These are phyloP conservation scores for Blastocystis sp. DNA, from an alignment of 352 stramenopile genomes.

Conservation along the genomic window DNA sequence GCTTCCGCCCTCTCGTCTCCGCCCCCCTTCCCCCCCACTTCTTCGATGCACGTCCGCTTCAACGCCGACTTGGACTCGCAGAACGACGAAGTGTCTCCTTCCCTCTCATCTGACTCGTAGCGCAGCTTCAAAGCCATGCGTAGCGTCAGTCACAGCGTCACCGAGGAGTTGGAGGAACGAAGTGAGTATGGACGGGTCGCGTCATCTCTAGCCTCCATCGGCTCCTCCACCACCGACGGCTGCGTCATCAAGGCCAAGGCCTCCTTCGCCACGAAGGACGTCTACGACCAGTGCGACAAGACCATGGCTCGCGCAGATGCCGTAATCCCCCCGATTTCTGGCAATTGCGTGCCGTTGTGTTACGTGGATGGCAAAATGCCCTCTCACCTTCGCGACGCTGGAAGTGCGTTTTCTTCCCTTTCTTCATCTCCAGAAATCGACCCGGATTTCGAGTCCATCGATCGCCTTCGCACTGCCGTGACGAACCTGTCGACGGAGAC, in stretches of 20 bases:
- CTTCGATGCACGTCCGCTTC: neutral
- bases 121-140: too few relatives aligned
- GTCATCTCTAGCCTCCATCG: constrained; percentile 20
- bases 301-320: constrained; percentile 5
- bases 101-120: neutral
- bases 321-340: neutral
- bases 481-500: constrained; percentile 14
- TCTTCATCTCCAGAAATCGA: neutral
- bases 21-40: neutral
- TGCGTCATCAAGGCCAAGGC: neutral
- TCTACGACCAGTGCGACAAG: constrained; percentile 22
- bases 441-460: constrained; percentile 19
- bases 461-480: neutral
- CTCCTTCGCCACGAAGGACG: neutral
- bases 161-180: constrained; percentile 9
- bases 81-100: neutral
- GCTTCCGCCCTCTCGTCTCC: too few relatives aligned
- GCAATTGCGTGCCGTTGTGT: constrained; percentile 12
- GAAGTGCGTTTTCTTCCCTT: neutral
- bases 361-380: constrained; percentile 35
- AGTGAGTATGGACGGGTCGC: neutral
- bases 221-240: neutral
- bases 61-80: neutral
- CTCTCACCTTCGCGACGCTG: neutral
- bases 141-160: too few relatives aligned